A percentile compares a stretch with the other conserved stretches of the same genome.
Conservation (phyloP, 2,329 filamentous ascomycete genomes). For the Stagonosporopsis rhizophila region DNA sequence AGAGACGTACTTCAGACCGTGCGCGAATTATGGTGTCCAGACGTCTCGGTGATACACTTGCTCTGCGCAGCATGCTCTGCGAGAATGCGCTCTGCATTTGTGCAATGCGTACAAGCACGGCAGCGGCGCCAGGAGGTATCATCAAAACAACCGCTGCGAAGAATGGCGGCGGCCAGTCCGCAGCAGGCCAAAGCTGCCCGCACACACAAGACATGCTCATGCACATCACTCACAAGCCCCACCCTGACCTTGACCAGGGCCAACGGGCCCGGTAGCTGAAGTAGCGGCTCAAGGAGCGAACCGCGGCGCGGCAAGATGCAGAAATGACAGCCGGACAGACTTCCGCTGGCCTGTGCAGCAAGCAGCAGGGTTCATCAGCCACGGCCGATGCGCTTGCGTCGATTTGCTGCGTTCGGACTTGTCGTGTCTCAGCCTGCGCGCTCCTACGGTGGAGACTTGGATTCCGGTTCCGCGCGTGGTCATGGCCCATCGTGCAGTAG, state of each 20-base stretch:
- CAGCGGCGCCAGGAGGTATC: background rate
- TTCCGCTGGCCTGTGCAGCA: slow-evolving; percentile 26
- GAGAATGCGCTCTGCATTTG: background rate
- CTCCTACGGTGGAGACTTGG: slow-evolving; percentile 24
- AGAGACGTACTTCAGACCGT: background rate
- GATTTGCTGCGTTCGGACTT: slow-evolving; percentile 19
- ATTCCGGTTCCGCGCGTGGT: slow-evolving; percentile 42
- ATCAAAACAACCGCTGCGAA: background rate
- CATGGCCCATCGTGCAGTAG: slow-evolving; percentile 35
- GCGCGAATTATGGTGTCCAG: background rate
- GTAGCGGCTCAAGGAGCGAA: slow-evolving; percentile 10
- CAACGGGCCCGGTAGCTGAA: slow-evolving; percentile 18
- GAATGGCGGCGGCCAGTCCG: background rate
- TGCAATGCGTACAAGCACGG: background rate
- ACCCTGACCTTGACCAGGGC: slow-evolving; percentile 3
- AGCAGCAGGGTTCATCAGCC: slow-evolving; percentile 27
- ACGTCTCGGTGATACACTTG: background rate
- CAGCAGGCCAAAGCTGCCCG: slow-evolving; percentile 3
- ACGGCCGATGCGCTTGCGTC: slow-evolving; percentile 31
- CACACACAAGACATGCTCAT: slow-evolving; percentile 16
- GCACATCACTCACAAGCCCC: slow-evolving; percentile 26
- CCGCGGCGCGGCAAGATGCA: slow-evolving; percentile 27
- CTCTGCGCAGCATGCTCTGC: background rate
- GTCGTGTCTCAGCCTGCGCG: slow-evolving; percentile 26
- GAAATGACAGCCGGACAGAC: slow-evolving; percentile 27